These are phyloP conservation scores for Gyromitra esculenta DNA, from an alignment of 2,329 filamentous ascomycete species.

Conservation along the genomic window DNA sequence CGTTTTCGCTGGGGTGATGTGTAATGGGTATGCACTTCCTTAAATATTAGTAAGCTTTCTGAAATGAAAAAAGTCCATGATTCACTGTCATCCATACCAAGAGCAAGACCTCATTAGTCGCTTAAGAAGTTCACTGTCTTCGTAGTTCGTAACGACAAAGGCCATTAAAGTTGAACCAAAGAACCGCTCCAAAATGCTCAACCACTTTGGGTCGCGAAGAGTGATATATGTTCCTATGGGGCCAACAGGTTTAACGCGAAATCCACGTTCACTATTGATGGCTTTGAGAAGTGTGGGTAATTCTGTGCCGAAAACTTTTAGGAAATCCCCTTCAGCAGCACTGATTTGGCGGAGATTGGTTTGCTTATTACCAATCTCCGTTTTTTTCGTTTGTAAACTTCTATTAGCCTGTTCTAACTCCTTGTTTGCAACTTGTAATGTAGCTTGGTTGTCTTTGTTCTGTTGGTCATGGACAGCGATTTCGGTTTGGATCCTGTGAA, in stretches of 20 bases:
- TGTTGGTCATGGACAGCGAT: constrained; percentile 58
- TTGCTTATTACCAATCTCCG: constrained; percentile 63
- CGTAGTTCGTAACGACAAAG: constrained; percentile 82
- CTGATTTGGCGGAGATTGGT: constrained; percentile 48
- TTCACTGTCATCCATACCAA: constrained; percentile 61
- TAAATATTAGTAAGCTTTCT: constrained; percentile 12
- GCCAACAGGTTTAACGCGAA: constrained; percentile 78
- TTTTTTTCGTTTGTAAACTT: constrained; percentile 70
- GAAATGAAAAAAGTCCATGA: not conserved
- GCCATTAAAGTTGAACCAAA: constrained; percentile 75
- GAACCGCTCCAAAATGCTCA: constrained; percentile 78
- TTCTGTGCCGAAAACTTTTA: constrained; percentile 71
- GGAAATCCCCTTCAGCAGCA: constrained; percentile 69
- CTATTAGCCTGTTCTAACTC: constrained; percentile 71
- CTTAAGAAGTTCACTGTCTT: constrained; percentile 76
- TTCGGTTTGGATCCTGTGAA: constrained; percentile 48
- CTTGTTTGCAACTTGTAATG: constrained; percentile 68
- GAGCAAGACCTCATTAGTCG: constrained; percentile 70
- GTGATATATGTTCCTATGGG: constrained; percentile 82
- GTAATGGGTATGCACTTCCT: constrained; percentile 66
- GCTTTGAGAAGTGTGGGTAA: constrained; percentile 72
- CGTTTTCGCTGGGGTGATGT: constrained; percentile 69
- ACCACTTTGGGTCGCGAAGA: constrained; percentile 83
- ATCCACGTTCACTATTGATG: constrained; percentile 76
- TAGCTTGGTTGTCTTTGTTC: constrained; percentile 63